phyloP scores from a whole-genome alignment of 2,329 filamentous ascomycete genomes.

The Sphaerulina musiva region DNA sequence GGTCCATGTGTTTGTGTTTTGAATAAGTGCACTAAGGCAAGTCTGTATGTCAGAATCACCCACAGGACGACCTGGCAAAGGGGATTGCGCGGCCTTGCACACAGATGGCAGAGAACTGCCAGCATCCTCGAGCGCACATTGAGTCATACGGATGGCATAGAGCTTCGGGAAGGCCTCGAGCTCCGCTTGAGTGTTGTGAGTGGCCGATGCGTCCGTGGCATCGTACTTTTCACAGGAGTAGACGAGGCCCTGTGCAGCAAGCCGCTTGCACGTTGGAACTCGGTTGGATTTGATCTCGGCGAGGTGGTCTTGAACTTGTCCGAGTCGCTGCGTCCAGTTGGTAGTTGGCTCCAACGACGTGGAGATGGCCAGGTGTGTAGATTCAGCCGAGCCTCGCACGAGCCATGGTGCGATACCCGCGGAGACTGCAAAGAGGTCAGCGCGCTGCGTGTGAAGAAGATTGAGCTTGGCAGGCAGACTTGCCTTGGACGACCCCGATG shows the following conservation, averaged over 20 bases:
- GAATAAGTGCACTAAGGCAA: constrained; percentile 50
- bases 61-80: constrained; percentile 13
- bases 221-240: constrained; percentile 49
- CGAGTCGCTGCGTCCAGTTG: neutral
- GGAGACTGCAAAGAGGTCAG: neutral
- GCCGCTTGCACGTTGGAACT: constrained; percentile 5
- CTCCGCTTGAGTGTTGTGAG: constrained; percentile 20
- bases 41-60: constrained; percentile 38
- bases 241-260: constrained; percentile 41
- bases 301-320: neutral
- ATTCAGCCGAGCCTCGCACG: neutral
- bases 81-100: constrained; percentile 43
- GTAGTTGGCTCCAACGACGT: neutral
- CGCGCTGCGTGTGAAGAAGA: neutral
- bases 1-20: constrained; percentile 50
- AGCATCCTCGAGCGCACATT: constrained; percentile 56
- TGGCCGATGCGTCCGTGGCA: constrained; percentile 19
- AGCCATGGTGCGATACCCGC: neutral
- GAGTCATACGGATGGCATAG: constrained; percentile 56
- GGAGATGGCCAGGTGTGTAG: neutral
- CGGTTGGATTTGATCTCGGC: neutral
- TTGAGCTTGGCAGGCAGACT: neutral
- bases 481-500: neutral
- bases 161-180: constrained; percentile 40
- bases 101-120: constrained; percentile 45